phyloP scores from a whole-genome alignment of 139 green algal genomes.

The Mychonastes homosphaera region DNA sequence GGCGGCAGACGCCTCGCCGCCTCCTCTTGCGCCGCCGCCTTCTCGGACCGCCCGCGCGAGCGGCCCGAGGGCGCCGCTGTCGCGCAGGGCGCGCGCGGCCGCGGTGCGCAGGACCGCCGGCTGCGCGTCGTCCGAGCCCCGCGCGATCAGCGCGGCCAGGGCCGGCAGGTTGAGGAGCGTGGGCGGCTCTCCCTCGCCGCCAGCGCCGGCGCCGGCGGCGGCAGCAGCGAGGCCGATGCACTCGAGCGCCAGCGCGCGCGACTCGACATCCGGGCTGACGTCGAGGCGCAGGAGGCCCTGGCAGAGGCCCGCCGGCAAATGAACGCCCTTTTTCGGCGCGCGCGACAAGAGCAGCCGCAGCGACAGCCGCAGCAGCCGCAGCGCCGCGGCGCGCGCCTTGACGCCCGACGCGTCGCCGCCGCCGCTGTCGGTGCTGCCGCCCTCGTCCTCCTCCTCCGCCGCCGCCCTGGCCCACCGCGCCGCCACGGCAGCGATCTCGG shows the following conservation, averaged over 20 bases:
- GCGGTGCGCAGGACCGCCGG: conserved; percentile 41
- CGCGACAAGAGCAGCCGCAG: conserved; percentile 8
- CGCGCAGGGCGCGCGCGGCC: conserved; percentile 34
- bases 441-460: background rate
- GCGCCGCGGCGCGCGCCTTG: conserved; percentile 29
- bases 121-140: conserved; percentile 21
- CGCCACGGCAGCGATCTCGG: too few relatives aligned
- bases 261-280: conserved; percentile 15
- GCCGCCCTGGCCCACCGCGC: too few relatives aligned
- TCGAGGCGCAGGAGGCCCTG: conserved; percentile 4
- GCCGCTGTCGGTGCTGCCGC: conserved; percentile 1
- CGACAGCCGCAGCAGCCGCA: conserved; percentile 4
- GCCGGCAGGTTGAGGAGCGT: background rate
- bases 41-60: background rate
- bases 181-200: background rate
- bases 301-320: background rate
- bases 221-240: conserved; percentile 27
- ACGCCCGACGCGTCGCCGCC: conserved; percentile 25
- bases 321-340: background rate
- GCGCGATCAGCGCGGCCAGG: conserved; percentile 13
- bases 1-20: background rate
- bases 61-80: conserved; percentile 27
- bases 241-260: conserved; percentile 20
- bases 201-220: background rate
- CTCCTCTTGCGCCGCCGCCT: background rate